Evolutionary conservation across 2,329 filamentous ascomycete genomes (phyloP).

Genomic region (Aaosphaeria arxii): DNA sequence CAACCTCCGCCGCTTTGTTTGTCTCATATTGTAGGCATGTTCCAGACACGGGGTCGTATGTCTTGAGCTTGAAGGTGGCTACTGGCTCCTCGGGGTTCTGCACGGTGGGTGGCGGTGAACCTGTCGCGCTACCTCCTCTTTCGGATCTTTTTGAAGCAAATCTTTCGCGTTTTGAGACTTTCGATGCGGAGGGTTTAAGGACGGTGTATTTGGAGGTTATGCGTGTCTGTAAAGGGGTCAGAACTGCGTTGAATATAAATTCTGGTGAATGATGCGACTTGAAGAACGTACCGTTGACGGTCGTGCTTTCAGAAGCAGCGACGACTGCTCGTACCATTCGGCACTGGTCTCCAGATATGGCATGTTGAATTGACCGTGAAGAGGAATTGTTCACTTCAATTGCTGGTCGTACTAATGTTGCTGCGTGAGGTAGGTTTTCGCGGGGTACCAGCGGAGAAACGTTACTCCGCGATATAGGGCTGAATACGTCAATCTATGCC

Average conservation of each 20-base stretch:
- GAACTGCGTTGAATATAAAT: neutral
- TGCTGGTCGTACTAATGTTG: neutral
- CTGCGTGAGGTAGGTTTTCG: slow-evolving; percentile 23
- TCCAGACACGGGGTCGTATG: slow-evolving; percentile 80
- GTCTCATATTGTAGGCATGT: slow-evolving; percentile 88
- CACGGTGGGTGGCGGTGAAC: slow-evolving; percentile 22
- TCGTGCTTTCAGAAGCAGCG: slow-evolving; percentile 79
- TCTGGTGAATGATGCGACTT: slow-evolving; percentile 6
- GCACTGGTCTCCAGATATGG: slow-evolving; percentile 77
- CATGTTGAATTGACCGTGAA: slow-evolving; percentile 53
- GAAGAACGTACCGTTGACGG: slow-evolving; percentile 68
- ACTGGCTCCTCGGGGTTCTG: slow-evolving; percentile 24
- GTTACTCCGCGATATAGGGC: slow-evolving; percentile 1
- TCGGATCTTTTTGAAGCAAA: slow-evolving; percentile 24
- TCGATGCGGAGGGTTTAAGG: slow-evolving; percentile 40
- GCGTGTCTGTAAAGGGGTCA: slow-evolving; percentile 59
- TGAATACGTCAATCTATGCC: neutral
- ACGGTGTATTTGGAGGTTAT: slow-evolving; percentile 93
- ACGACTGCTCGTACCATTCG: slow-evolving; percentile 87
- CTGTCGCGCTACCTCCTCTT: slow-evolving; percentile 7
- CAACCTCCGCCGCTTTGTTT: slow-evolving; percentile 85
- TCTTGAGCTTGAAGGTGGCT: slow-evolving; percentile 79
- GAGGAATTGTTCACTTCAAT: neutral
- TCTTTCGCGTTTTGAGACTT: slow-evolving; percentile 32
- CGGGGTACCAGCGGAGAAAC: slow-evolving; percentile 14